Evolutionary conservation across 1,284 basidiomycete genomes (phyloP).

Genomic region (Ceratorhiza oryzae-sativae): DNA sequence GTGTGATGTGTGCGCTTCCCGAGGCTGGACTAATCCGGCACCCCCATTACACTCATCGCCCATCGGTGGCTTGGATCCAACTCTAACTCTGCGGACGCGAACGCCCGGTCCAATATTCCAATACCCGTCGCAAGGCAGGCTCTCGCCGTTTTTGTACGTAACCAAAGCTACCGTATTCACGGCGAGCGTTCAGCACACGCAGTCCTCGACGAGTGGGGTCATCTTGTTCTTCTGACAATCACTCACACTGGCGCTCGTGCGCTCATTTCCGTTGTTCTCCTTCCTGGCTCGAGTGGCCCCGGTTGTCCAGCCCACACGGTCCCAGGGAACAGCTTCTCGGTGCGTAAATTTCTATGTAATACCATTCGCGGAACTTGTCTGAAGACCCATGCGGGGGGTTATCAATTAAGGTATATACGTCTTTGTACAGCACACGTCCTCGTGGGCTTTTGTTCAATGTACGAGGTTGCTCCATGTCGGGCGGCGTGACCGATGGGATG

Average conservation of each 20-base stretch:
- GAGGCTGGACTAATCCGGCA: too few relatives aligned
- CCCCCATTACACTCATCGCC: not conserved
- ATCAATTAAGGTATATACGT: not conserved
- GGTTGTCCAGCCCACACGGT: not conserved
- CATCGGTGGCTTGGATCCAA: slow-evolving; percentile 3
- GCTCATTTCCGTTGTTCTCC: too few relatives aligned
- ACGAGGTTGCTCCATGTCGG: not conserved
- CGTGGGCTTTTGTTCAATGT: not conserved
- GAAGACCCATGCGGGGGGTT: not conserved
- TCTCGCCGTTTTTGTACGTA: not conserved
- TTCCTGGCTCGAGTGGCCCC: too few relatives aligned
- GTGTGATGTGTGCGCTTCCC: too few relatives aligned
- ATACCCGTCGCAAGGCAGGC: not conserved
- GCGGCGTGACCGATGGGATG: not conserved
- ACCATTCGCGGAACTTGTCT: not conserved
- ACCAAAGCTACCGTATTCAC: slow-evolving; percentile 13
- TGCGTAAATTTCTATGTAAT: not conserved
- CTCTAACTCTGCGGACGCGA: not conserved
- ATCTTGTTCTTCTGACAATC: not conserved
- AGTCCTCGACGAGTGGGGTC: too few relatives aligned
- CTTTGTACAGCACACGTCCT: not conserved
- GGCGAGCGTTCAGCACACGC: not conserved
- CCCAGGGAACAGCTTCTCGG: not conserved
- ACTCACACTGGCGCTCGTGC: not conserved
- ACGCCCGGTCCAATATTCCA: not conserved